Base-by-base conservation (phyloP, 164 flowering plant species). In the Annona cherimola region DNA sequence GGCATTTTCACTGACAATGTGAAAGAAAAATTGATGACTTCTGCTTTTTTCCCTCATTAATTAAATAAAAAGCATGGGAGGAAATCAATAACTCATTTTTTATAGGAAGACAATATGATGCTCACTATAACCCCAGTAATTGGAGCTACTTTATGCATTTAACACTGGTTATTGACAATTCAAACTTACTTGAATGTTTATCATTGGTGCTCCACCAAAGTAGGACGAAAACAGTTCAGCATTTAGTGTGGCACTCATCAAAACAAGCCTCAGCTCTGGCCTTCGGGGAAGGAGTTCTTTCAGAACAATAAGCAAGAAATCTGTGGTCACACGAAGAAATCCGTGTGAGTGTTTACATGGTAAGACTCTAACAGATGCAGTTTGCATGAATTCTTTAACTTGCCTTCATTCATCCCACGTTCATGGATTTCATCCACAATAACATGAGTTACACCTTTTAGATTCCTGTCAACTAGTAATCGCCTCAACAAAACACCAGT, bases 331-430 rank as follows among this genome's bases (percentile, higher is more conserved):
- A 50, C 14, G 70, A 9, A n/a, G 44, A 39, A 1, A 71, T 35
- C 44, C 71, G 3, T 54, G 12, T 61, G 50, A 85, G 82, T 71
- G 14, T 12, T 63, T 57, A 42, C 70, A 45, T 46, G 35, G 41
- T 26, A 72, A 26, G 20, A 59, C 9, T 14, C 42, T 54, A 55
- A 63, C 75, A 39, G 75, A 70, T 20, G 66, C 72, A 70, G 69
- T 4, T 45, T 65, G 16, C 71, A 68, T 3, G 12, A 69, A 68
- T 3, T 18, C 26, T 61, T 70, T 1, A 44, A 44, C 12, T 63
- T 83, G 90, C 99, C 99, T 89, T 96, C 99, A 88, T 93, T 96
- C 89, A 96, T 93, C 75, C 99, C 99, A 79, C 98, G 96, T 73
- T 93, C 99, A 75, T 96, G 98, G 77, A 96, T 92, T 79, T 96